Base-by-base conservation (phyloP, 768 basidiomycete genomes). In the Tylopilus felleus region DNA sequence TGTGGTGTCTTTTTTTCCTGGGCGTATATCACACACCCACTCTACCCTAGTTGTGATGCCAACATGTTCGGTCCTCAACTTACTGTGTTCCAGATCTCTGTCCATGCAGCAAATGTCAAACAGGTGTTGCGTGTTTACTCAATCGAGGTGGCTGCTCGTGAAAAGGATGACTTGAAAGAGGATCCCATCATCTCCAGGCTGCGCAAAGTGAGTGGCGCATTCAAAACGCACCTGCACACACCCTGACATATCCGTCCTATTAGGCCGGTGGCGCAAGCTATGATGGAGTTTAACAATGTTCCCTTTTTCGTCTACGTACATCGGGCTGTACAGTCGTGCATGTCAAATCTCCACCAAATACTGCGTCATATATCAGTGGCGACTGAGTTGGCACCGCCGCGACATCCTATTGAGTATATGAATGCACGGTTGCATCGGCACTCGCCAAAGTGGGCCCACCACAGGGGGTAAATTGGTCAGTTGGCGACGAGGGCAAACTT, bases 101-200 rank as follows among this genome's bases (percentile, higher is more conserved):
- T 98, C 4, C 94, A 98, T 66, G 66, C 85, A 23, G 88, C 89
- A 59, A 86, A 93, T 73, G 92, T 97, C 72, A 96, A 97, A 75
- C 66, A 74, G 44, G 84, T 87, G 52, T 72, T 98, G 62, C 80
- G 84, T 57, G 81, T 75, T 55, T 94, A 79, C 74, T 91, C 91
- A 48, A 87, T 97, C 65, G 93, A 97, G 64, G 90, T 98, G 53
- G 79, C 90, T 14, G 93, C 93, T 33, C 79, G 81, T 49, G 86
- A 91, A 68, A 82, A 80, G 68, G 86, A 88, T 49, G 94, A 97
- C 71, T 72, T 98, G 56, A 86, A 84, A 60, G 89, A 95, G 79
- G 90, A 88, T 47, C 86, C 90, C 5, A 93, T 98, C 65, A 77
- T 98, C 41, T 71, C 79, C 42, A 80, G 84, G 58, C 75, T 97